These are phyloP conservation scores for Coniochaeta prunicola DNA, from an alignment of 2,329 filamentous ascomycete genomes.

Conservation along the genomic window DNA sequence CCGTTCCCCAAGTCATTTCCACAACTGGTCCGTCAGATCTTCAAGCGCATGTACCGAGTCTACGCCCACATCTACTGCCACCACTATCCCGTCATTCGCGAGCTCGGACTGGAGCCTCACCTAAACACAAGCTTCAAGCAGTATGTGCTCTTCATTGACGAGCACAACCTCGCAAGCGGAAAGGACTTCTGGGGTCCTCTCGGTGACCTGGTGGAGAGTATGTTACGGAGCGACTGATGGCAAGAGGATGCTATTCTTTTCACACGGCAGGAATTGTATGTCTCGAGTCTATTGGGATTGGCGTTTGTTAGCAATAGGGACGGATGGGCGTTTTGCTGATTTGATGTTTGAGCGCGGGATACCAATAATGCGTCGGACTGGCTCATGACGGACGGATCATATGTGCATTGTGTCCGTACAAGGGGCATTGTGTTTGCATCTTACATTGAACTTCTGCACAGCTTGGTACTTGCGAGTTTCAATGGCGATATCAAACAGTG, in stretches of 20 bases:
- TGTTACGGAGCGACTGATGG: constrained; percentile 78
- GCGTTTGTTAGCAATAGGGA: not conserved
- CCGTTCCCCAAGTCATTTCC: constrained; percentile 93
- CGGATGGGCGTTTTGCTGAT: not conserved
- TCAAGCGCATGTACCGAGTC: constrained; percentile 97
- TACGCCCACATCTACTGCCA: constrained; percentile 99
- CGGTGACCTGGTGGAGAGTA: constrained; percentile 93
- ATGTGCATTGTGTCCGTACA: not conserved
- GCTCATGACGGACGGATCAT: not conserved
- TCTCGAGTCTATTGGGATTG: not conserved
- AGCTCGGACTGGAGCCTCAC: constrained; percentile 91
- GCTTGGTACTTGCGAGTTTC: not conserved
- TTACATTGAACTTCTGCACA: not conserved
- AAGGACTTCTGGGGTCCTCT: constrained; percentile 97
- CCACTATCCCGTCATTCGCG: constrained; percentile 94
- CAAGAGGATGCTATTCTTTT: not conserved
- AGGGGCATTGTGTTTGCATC: not conserved
- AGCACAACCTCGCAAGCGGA: constrained; percentile 84
- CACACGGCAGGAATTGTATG: not conserved
- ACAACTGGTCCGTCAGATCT: constrained; percentile 83
- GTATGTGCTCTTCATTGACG: constrained; percentile 97
- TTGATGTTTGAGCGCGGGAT: not conserved
- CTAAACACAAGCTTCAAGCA: constrained; percentile 99
- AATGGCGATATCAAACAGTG: not conserved
- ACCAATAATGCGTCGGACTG: not conserved